phyloP scores from a whole-genome alignment of 345 rosid genomes.

The Pugionium dolabratum region DNA sequence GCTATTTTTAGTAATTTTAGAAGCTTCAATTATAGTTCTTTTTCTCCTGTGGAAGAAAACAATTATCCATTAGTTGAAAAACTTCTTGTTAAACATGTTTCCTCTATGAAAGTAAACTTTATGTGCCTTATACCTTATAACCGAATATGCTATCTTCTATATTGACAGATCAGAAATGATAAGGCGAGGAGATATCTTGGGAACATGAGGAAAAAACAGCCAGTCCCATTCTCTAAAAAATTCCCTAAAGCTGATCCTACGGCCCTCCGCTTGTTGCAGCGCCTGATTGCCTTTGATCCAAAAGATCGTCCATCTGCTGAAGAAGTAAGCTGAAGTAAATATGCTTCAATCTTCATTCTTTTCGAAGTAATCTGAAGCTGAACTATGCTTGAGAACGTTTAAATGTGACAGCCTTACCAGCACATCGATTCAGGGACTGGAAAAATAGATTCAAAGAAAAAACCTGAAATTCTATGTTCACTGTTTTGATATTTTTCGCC shows the following conservation, averaged over 20 bases:
- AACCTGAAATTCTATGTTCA: conserved; percentile 3
- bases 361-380: no score
- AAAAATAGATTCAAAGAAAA: neutral
- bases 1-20: neutral
- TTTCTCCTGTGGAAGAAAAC: neutral
- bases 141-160: conserved; percentile 22
- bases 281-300: conserved; percentile 91
- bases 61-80: conserved; percentile 2
- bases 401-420: neutral
- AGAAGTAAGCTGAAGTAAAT: conserved; percentile 51
- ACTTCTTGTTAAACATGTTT: neutral
- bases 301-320: conserved; percentile 93
- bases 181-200: conserved; percentile 94
- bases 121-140: neutral
- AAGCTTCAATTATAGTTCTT: neutral
- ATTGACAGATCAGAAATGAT: conserved; percentile 82
- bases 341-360: neutral
- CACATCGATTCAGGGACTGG: neutral
- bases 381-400: neutral
- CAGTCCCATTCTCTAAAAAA: conserved; percentile 73
- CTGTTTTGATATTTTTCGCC: conserved; percentile 30
- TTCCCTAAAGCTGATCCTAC: conserved; percentile 76
- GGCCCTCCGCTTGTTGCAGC: conserved; percentile 71
- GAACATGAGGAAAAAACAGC: conserved; percentile 82
- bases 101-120: neutral